Evolutionary conservation across 805 yeast genomes (phyloP).

Genomic region (Yamadazyma endophytica): DNA sequence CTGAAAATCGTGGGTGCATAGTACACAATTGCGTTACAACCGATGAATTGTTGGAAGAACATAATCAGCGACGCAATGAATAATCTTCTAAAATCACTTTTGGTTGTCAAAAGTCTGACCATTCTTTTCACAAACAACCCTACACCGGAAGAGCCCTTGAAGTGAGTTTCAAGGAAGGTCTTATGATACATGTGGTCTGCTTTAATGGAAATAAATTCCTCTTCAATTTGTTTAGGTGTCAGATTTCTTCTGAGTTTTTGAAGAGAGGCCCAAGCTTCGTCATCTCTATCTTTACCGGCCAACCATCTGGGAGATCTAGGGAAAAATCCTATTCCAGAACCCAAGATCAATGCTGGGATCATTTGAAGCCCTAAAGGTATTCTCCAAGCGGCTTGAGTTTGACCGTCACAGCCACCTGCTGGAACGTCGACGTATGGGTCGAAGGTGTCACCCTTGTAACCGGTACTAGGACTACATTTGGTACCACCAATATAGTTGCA

Average conservation of each 20-base stretch:
- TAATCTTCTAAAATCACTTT: constrained; percentile 27
- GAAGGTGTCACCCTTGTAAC: constrained; percentile 11
- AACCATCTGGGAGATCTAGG: constrained; percentile 57
- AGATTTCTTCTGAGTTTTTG: constrained; percentile 26
- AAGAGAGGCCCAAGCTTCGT: constrained; percentile 45
- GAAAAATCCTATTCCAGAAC: constrained; percentile 35
- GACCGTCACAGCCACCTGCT: constrained; percentile 17
- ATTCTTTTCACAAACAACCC: no score
- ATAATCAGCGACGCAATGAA: constrained; percentile 24
- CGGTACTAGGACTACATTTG: constrained; percentile 9
- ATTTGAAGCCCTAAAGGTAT: constrained; percentile 49
- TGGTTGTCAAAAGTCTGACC: no score
- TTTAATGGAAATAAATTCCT: constrained; percentile 14
- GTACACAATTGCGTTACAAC: constrained; percentile 30
- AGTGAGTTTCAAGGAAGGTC: no score
- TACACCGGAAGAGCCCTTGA: no score
- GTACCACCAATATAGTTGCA: constrained; percentile 54
- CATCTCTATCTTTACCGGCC: constrained; percentile 44
- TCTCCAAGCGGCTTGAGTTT: constrained; percentile 26
- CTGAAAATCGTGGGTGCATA: constrained; percentile 30
- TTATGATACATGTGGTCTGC: no score
- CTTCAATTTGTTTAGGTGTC: constrained; percentile 18
- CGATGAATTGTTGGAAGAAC: constrained; percentile 22
- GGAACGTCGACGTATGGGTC: constrained; percentile 23
- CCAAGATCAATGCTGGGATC: constrained; percentile 44